Conservation (phyloP, 331 rosid species). For the Acacia concinna region DNA sequence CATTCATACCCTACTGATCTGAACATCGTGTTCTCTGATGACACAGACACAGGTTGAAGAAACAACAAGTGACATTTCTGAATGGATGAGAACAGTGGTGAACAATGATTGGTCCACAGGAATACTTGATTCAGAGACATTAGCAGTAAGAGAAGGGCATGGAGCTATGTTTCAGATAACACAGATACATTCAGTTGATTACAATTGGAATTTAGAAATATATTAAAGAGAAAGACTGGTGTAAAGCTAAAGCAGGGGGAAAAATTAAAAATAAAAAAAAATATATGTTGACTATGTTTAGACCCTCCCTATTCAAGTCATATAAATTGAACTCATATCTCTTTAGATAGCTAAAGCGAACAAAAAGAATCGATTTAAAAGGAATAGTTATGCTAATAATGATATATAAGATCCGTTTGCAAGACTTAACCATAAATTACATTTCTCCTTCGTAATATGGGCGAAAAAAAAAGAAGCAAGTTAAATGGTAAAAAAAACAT, state of each 20-base stretch:
- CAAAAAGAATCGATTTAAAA: too few species aligned
- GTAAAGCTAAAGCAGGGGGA: too few species aligned
- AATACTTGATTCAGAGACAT: constrained; percentile 60
- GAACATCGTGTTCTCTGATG: constrained; percentile 37
- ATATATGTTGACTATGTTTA: too few species aligned
- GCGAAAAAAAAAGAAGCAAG: not conserved
- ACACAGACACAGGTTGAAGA: constrained; percentile 35
- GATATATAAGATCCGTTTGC: not conserved
- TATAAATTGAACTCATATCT: too few species aligned
- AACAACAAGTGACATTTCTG: constrained; percentile 51
- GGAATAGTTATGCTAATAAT: not conserved
- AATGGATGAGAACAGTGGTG: constrained; percentile 69
- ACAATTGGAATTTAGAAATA: too few species aligned
- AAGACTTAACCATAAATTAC: not conserved
- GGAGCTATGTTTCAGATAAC: too few species aligned
- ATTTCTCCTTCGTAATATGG: not conserved
- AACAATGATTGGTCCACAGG: constrained; percentile 72
- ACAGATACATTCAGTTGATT: too few species aligned
- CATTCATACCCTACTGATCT: constrained; percentile 43
- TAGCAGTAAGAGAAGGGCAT: constrained; percentile 30
- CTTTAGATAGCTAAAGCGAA: too few species aligned
- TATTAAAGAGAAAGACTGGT: too few species aligned
- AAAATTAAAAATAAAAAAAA: too few species aligned
- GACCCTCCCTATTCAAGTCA: too few species aligned
- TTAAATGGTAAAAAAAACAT: not conserved